phyloP scores from a whole-genome alignment of 352 stramenopile genomes.

The Phytophthora pini region DNA sequence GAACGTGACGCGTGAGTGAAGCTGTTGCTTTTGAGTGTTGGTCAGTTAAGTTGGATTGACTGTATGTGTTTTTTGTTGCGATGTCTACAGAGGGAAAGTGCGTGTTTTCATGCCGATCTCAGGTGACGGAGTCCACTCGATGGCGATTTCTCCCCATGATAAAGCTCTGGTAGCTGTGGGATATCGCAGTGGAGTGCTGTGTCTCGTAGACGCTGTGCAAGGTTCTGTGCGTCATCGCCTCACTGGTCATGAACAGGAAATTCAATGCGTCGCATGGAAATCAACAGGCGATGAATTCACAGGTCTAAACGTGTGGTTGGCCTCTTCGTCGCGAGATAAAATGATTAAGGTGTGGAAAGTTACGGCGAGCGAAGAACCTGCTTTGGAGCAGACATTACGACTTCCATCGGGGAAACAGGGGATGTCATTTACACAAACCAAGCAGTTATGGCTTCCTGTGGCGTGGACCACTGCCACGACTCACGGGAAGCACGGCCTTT shows the following conservation, averaged over 20 bases:
- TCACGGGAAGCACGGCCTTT: conserved; percentile 43
- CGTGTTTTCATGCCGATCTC: conserved; percentile 54
- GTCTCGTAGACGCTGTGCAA: conserved; percentile 53
- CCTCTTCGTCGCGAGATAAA: conserved; percentile 73
- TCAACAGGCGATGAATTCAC: not conserved
- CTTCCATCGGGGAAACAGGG: conserved; percentile 73
- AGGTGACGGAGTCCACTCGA: conserved; percentile 60
- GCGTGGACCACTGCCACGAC: conserved; percentile 46
- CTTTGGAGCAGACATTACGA: conserved; percentile 40
- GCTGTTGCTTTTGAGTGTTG: not conserved
- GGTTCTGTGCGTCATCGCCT: conserved; percentile 49
- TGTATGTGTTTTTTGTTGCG: conserved; percentile 2
- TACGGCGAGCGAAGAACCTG: conserved; percentile 15
- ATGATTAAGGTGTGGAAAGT: conserved; percentile 72
- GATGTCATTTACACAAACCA: conserved; percentile 68
- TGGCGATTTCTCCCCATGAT: conserved; percentile 60
- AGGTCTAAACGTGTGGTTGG: conserved; percentile 41
- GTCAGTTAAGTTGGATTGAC: conserved; percentile 2
- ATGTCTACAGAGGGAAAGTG: conserved; percentile 44
- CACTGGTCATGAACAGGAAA: conserved; percentile 74
- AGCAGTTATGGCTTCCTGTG: conserved; percentile 77
- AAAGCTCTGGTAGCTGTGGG: conserved; percentile 68
- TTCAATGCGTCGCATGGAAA: conserved; percentile 66
- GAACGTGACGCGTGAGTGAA: conserved; percentile 56
- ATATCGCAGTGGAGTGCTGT: conserved; percentile 73